Conservation (phyloP, 73 alveolate species). For the Tetrahymena thermophila region DNA sequence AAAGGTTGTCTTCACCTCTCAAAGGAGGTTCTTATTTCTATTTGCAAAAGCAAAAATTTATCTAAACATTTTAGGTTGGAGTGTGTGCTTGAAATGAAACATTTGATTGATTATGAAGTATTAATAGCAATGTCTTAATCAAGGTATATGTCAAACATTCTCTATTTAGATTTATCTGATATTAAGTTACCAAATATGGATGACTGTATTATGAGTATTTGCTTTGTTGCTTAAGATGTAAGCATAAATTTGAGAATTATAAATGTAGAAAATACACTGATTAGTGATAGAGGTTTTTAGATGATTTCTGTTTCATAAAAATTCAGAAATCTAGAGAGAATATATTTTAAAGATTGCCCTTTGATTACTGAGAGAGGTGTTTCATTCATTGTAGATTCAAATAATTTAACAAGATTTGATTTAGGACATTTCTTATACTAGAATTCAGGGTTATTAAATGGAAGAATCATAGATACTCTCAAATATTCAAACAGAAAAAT, state of each 20-base stretch:
- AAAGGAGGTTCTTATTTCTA: neutral
- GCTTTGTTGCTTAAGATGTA: neutral
- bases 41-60: neutral
- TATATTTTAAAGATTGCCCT: neutral
- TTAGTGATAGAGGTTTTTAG: neutral
- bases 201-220: neutral
- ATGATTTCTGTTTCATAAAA: neutral
- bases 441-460: neutral
- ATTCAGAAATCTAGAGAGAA: neutral
- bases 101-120: neutral
- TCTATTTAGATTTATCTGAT: neutral
- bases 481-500: neutral
- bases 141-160: neutral
- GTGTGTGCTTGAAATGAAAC: neutral
- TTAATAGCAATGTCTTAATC: neutral
- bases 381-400: neutral
- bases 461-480: neutral
- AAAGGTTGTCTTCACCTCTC: neutral
- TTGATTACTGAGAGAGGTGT: neutral
- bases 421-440: neutral
- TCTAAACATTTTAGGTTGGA: neutral
- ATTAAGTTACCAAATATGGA: neutral
- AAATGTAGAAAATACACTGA: neutral
- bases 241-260: neutral
- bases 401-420: neutral